Conservation (phyloP, 768 basidiomycete species). For the Lentinula boryana region DNA sequence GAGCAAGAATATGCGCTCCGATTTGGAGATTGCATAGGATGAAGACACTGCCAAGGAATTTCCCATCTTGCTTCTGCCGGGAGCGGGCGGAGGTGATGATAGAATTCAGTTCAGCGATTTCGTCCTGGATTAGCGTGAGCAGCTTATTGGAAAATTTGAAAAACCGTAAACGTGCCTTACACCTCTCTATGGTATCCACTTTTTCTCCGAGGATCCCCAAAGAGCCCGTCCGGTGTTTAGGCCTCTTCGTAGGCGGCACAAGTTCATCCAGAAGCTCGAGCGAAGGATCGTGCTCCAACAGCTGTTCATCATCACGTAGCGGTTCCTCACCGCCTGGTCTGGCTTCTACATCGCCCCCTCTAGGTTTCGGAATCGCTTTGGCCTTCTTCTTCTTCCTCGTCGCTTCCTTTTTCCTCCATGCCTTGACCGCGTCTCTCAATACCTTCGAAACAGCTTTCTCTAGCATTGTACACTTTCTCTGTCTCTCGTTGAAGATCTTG, state of each 20-base stretch:
- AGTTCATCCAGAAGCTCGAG: constrained; percentile 41
- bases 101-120: constrained; percentile 42
- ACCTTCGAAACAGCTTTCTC: constrained; percentile 52
- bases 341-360: neutral
- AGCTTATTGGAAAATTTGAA: neutral
- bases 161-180: constrained; percentile 30
- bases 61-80: constrained; percentile 21
- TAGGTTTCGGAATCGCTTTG: constrained; percentile 14
- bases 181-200: constrained; percentile 65
- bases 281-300: constrained; percentile 18
- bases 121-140: constrained; percentile 24
- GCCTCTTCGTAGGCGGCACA: constrained; percentile 43
- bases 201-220: constrained; percentile 50
- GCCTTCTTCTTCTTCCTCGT: constrained; percentile 13
- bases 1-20: constrained; percentile 65
- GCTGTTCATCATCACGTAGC: constrained; percentile 7
- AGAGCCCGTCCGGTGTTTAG: constrained; percentile 42
- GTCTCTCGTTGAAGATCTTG: constrained; percentile 34
- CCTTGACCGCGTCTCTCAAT: constrained; percentile 31
- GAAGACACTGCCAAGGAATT: constrained; percentile 52
- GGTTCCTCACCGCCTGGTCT: constrained; percentile 15
- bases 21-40: constrained; percentile 68
- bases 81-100: constrained; percentile 21
- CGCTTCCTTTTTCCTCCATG: constrained; percentile 30
- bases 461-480: constrained; percentile 43